phyloP scores from a whole-genome alignment of 140 eudicot genomes.

The Cichorium intybus region DNA sequence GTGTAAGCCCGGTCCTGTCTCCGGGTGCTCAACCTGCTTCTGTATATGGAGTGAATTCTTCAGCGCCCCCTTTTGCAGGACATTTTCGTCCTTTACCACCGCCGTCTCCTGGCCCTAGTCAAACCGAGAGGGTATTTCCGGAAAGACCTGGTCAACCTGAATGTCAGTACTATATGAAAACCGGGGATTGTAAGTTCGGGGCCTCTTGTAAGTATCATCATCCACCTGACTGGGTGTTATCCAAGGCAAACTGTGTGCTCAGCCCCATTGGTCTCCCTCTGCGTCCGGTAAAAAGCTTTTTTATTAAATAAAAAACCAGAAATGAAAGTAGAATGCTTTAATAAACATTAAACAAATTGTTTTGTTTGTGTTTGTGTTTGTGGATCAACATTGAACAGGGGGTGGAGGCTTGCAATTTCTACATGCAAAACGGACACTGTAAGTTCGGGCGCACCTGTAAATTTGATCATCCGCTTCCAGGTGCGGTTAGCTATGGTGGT shows the following conservation, averaged over 20 bases:
- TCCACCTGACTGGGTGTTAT: conserved; percentile 72
- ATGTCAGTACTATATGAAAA: conserved; percentile 85
- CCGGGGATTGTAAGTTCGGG: conserved; percentile 92
- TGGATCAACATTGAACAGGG: conserved; percentile 53
- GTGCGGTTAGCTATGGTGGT: conserved; percentile 42
- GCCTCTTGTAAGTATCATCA: conserved; percentile 88
- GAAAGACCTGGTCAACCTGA: conserved; percentile 94
- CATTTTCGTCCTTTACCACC: conserved; percentile 55
- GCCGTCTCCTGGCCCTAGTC: conserved; percentile 56
- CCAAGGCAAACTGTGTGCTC: conserved; percentile 53
- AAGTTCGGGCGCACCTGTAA: conserved; percentile 86
- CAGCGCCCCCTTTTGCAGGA: conserved; percentile 60
- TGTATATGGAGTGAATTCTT: conserved; percentile 68
- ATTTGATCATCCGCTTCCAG: conserved; percentile 75
- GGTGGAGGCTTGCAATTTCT: conserved; percentile 77
- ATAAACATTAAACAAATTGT: too few species aligned
- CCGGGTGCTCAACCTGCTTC: conserved; percentile 88
- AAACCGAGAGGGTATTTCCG: conserved; percentile 58
- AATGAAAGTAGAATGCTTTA: not conserved
- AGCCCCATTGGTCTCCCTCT: conserved; percentile 83
- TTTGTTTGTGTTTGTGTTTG: too few species aligned
- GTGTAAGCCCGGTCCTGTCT: conserved; percentile 81
- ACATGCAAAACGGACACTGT: conserved; percentile 83
- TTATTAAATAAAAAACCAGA: not conserved
- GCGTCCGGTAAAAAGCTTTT: conserved; percentile 76